phyloP scores from a whole-genome alignment of 441 rosid genomes.

The Jatropha multifida region DNA sequence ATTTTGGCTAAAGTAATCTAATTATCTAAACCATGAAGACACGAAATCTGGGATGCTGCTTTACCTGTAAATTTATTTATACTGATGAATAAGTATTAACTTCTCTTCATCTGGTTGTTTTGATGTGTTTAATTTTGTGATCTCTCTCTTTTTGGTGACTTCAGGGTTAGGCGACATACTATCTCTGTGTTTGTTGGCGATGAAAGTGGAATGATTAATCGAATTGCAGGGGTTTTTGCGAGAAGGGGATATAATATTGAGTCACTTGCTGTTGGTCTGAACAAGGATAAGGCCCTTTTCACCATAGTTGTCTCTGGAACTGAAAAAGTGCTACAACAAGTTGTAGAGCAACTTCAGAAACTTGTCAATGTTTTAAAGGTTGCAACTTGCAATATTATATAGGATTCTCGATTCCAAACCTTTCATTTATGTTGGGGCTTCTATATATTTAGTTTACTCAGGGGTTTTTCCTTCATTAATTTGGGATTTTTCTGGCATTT shows the following conservation, averaged over 20 bases:
- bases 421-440: background rate
- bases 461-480: background rate
- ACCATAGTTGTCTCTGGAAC: constrained; percentile 85
- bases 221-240: constrained; percentile 90
- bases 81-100: no score
- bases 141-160: background rate
- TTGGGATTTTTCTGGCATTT: background rate
- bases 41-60: no score
- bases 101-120: background rate
- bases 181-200: constrained; percentile 87
- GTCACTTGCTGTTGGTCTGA: constrained; percentile 87
- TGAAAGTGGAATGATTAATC: constrained; percentile 88
- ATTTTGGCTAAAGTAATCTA: no score
- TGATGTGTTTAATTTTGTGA: background rate
- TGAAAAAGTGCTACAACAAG: constrained; percentile 67
- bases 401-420: background rate
- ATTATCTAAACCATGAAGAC: no score
- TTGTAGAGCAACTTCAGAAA: constrained; percentile 80
- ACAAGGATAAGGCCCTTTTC: constrained; percentile 81
- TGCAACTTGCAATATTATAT: background rate
- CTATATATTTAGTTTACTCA: background rate
- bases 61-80: no score
- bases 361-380: constrained; percentile 89
- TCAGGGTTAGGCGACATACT: constrained; percentile 68
- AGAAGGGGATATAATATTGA: constrained; percentile 89